phyloP scores from a whole-genome alignment of 2,329 filamentous ascomycete genomes.

The Cephalotrichum gorgonifer region DNA sequence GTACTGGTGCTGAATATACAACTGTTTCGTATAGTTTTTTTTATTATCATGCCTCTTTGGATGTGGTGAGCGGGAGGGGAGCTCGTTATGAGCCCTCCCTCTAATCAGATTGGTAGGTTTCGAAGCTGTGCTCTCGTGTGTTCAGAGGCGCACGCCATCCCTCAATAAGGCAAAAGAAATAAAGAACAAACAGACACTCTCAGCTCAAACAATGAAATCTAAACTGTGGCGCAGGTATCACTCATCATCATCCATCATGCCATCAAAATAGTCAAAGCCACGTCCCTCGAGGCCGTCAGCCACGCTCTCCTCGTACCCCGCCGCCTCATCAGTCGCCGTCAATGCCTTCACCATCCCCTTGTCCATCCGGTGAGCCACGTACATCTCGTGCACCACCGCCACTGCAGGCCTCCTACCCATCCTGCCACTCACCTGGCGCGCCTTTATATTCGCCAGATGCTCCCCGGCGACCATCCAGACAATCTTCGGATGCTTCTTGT shows the following conservation, averaged over 20 bases:
- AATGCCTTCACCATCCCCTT: constrained; percentile 15
- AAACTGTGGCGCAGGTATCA: no score
- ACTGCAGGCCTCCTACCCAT: constrained; percentile 15
- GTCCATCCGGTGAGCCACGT: constrained; percentile 25
- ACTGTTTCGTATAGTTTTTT: no score
- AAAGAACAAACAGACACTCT: no score
- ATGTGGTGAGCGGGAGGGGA: no score
- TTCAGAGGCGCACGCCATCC: no score
- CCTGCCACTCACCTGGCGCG: constrained; percentile 12
- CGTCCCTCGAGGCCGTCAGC: constrained; percentile 3
- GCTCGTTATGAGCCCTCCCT: no score
- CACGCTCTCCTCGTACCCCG: constrained; percentile 12
- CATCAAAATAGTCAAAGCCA: constrained; percentile 14
- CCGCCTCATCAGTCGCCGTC: constrained; percentile 15
- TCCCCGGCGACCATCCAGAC: constrained; percentile 37
- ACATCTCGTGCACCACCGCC: constrained; percentile 24
- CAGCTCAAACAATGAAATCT: no score
- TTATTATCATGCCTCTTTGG: no score
- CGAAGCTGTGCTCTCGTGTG: no score
- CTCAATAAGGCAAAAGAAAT: no score
- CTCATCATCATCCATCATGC: constrained; percentile 20
- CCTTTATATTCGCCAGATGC: constrained; percentile 17
- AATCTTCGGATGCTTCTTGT: constrained; percentile 16
- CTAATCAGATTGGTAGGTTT: no score
- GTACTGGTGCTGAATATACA: no score